Base-by-base conservation (phyloP, 768 basidiomycete species). In the Tricholoma saponaceum region DNA sequence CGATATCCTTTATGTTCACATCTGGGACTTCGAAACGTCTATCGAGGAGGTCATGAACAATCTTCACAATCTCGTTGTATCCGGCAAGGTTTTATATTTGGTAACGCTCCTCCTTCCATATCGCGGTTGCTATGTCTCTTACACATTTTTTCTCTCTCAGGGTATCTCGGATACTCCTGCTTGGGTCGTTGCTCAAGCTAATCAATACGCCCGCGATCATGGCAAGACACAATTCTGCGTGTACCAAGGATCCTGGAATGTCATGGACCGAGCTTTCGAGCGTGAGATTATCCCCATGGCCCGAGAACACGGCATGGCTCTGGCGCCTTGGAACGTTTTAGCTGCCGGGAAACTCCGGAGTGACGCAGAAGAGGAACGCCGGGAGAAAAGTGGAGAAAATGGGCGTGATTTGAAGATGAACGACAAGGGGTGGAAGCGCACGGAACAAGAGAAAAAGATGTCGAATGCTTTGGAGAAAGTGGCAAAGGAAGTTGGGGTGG, bases 41-140 rank as follows among this genome's bases (percentile, higher is more conserved):
- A 72, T 86, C 49, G 77, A 80, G 60, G 85, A 87, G 67, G 67
- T 85, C 28, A 84, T 86, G 82, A 73, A 77, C 49, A 67, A 72
- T 4, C 69, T 87, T 5, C 80, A 86, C 61, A 72, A 72, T 20
- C 74, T 86, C 37, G 79, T 86, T 49, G 66, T 68, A 7, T 63
- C 70, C 22, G 77, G 84, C 16, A 85, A 84, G 63, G 81, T 84
- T 16, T 64, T 80, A 4, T 80, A 80, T 61, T 66, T 73, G 12
- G 73, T 73, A 60, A 57, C 67, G 44, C 33, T 12, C n/a, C n/a
- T 41, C 18, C 14, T 41, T 2, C 41, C n/a, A n/a, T 41, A 4
- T 41, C n/a, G 5, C n/a, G 3, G n/a, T 20, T 41, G n/a, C 9
- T 10, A 9, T 13, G 13, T 23, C 22, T n/a, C 26, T 22, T 28